These are phyloP conservation scores for Candida glucosophila DNA, from an alignment of 1,139 yeast genomes.

Conservation along the genomic window DNA sequence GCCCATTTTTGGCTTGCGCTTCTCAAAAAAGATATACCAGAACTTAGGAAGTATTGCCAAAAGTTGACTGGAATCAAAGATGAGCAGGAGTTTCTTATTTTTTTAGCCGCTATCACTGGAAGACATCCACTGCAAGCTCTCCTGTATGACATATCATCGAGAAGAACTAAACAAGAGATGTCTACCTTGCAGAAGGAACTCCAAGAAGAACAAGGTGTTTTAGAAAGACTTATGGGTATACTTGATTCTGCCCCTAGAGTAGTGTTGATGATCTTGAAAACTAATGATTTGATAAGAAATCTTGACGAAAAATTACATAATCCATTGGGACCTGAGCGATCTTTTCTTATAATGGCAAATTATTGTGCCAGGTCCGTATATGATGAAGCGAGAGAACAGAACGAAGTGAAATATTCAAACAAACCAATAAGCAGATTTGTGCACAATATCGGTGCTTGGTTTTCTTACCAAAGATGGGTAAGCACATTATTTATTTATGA, in stretches of 20 bases:
- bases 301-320: slow-evolving; percentile 76
- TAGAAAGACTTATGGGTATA: slow-evolving; percentile 73
- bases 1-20: slow-evolving; percentile 91
- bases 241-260: slow-evolving; percentile 77
- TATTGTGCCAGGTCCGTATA: slow-evolving; percentile 82
- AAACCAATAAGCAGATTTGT: slow-evolving; percentile 33
- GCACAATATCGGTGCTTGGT: slow-evolving; percentile 37
- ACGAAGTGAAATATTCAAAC: slow-evolving; percentile 18
- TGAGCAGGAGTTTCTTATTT: slow-evolving; percentile 64
- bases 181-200: slow-evolving; percentile 57
- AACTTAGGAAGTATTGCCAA: slow-evolving; percentile 67
- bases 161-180: slow-evolving; percentile 44
- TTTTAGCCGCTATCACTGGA: slow-evolving; percentile 94
- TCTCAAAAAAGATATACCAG: slow-evolving; percentile 55
- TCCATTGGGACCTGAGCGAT: slow-evolving; percentile 82
- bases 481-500: slow-evolving; percentile 54
- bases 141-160: slow-evolving; percentile 41
- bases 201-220: slow-evolving; percentile 46
- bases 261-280: slow-evolving; percentile 77
- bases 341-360: slow-evolving; percentile 80
- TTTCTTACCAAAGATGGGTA: slow-evolving; percentile 40
- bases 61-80: slow-evolving; percentile 77
- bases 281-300: slow-evolving; percentile 86
- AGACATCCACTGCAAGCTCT: slow-evolving; percentile 42
- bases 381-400: slow-evolving; percentile 47